Conservation (phyloP, 108 stramenopile species). For the Cyclotella choctawhatcheeana region DNA sequence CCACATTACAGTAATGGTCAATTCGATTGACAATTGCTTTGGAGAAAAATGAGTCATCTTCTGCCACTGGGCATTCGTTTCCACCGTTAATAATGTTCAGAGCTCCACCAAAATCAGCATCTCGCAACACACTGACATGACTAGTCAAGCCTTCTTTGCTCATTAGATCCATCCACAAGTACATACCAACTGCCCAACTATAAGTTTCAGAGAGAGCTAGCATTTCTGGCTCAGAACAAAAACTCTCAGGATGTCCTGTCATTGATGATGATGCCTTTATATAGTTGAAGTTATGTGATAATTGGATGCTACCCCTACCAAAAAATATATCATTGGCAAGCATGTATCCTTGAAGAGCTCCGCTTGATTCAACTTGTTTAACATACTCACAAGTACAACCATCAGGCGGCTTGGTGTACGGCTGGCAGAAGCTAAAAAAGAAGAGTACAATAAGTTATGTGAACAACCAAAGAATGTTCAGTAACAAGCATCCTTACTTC, state of each 20-base stretch:
- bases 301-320: conserved; percentile 32
- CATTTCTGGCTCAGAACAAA: conserved; percentile 32
- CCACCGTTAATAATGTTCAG: conserved; percentile 33
- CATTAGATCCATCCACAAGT: conserved; percentile 41
- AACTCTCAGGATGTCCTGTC: conserved; percentile 30
- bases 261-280: conserved; percentile 37
- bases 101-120: conserved; percentile 29
- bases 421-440: conserved; percentile 27
- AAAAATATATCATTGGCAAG: conserved; percentile 33
- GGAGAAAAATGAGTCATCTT: conserved; percentile 22
- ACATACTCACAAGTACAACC: conserved; percentile 38
- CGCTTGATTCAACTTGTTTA: conserved; percentile 38
- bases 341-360: conserved; percentile 33
- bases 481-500: neutral
- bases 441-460: neutral
- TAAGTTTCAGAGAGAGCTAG: conserved; percentile 22
- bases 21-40: conserved; percentile 14
- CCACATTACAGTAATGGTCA: conserved; percentile 40
- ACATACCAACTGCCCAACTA: conserved; percentile 30
- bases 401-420: conserved; percentile 32
- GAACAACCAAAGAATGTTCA: neutral
- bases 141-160: conserved; percentile 32
- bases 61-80: conserved; percentile 21
- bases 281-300: conserved; percentile 43
- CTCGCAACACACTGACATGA: conserved; percentile 24